phyloP scores from a whole-genome alignment of 2,329 filamentous ascomycete species.

The Phaeosphaeriaceae sp. region DNA sequence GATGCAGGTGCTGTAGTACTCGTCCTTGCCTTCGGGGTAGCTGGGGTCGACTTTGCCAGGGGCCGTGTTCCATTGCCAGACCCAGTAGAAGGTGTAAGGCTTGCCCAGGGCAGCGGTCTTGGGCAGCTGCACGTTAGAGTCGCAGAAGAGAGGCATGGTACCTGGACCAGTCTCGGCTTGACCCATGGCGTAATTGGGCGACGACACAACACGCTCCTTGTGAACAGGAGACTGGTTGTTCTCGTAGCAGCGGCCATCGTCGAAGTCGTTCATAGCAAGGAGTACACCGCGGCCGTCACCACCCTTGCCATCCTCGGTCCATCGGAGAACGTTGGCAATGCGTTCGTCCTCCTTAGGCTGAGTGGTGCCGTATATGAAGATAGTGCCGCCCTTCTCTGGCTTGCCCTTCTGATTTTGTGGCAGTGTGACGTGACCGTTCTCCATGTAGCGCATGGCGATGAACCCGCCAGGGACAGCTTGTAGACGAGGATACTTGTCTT shows the following conservation, averaged over 20 bases:
- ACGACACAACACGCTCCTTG: conserved; percentile 63
- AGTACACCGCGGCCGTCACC: conserved; percentile 81
- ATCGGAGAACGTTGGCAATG: conserved; percentile 73
- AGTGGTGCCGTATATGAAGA: conserved; percentile 60
- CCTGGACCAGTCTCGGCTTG: conserved; percentile 45
- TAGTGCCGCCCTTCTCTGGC: conserved; percentile 53
- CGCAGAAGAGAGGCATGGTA: conserved; percentile 73
- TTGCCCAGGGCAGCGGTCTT: conserved; percentile 67
- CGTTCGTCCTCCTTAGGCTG: conserved; percentile 62
- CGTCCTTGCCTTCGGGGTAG: conserved; percentile 57
- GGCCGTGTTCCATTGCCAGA: conserved; percentile 81
- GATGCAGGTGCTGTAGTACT: conserved; percentile 68
- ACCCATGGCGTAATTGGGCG: conserved; percentile 64
- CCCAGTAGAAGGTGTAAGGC: conserved; percentile 87
- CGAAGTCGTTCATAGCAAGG: conserved; percentile 79
- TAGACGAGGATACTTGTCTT: conserved; percentile 68
- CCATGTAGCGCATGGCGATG: conserved; percentile 59
- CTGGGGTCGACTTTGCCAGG: conserved; percentile 44
- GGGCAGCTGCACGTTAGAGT: conserved; percentile 81
- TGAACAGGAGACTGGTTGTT: conserved; percentile 68
- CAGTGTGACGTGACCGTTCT: conserved; percentile 60
- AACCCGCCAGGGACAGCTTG: conserved; percentile 59
- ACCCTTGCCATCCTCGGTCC: conserved; percentile 82
- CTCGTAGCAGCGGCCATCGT: conserved; percentile 92
- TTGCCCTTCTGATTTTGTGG: conserved; percentile 52